Conservation (phyloP, 2,329 filamentous ascomycete species). For the Dichotomopilus funicola region DNA sequence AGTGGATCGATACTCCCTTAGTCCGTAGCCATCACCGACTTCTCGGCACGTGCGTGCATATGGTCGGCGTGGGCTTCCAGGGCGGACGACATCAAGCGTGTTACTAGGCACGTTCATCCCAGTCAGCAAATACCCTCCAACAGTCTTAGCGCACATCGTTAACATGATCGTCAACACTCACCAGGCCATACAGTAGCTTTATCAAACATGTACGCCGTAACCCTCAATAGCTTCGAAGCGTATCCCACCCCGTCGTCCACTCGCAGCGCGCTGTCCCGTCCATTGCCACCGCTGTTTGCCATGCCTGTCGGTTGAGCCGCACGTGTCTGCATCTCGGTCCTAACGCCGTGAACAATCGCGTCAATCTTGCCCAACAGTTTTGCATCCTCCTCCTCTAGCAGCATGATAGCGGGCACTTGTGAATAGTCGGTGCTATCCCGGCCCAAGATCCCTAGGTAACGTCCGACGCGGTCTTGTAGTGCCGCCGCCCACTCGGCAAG, state of each 20-base stretch:
- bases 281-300: conserved; percentile 39
- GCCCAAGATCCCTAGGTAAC: conserved; percentile 79
- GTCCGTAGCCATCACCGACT: conserved; percentile 40
- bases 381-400: conserved; percentile 85
- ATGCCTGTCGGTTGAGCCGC: conserved; percentile 45
- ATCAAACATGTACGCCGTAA: conserved; percentile 81
- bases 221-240: conserved; percentile 74
- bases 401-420: conserved; percentile 79
- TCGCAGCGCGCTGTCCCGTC: conserved; percentile 38
- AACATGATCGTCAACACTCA: conserved; percentile 33
- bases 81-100: conserved; percentile 49
- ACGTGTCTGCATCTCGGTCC: conserved; percentile 67
- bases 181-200: conserved; percentile 90
- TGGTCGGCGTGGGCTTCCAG: conserved; percentile 49
- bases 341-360: conserved; percentile 68
- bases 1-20: conserved; percentile 18
- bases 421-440: conserved; percentile 71
- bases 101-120: conserved; percentile 30
- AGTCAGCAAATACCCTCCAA: conserved; percentile 12
- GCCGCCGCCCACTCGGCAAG: conserved; percentile 91
- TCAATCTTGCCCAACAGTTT: conserved; percentile 78
- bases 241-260: conserved; percentile 64
- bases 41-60: conserved; percentile 47
- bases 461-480: conserved; percentile 87
- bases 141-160: too few relatives aligned